Evolutionary conservation across 345 rosid genomes (phyloP).

Genomic region (Capsella bursapastoris): DNA sequence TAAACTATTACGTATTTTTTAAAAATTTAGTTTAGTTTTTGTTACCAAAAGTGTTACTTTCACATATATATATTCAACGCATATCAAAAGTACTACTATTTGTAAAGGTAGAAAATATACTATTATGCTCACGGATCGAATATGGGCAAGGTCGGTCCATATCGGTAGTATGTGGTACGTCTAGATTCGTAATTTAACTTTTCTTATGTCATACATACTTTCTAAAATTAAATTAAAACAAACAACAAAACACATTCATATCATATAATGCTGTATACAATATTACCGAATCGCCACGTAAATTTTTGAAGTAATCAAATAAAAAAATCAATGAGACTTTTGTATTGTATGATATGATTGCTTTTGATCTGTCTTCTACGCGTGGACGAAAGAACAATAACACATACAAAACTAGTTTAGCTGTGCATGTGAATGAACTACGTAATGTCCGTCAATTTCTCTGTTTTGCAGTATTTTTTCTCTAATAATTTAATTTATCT

Average conservation of each 20-base stretch:
- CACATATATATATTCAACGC: too few relatives aligned
- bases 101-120: too few relatives aligned
- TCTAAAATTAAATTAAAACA: background rate
- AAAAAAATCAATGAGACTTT: background rate
- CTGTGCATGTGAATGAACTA: conserved; percentile 44
- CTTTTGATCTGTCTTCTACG: conserved; percentile 33
- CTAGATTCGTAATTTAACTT: too few relatives aligned
- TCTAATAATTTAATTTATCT: conserved; percentile 22
- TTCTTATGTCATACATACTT: background rate
- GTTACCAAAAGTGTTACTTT: too few relatives aligned
- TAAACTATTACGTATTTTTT: too few relatives aligned
- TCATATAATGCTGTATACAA: background rate
- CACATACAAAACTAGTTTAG: conserved; percentile 15
- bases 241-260: background rate
- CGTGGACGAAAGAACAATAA: conserved; percentile 35
- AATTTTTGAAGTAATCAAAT: background rate
- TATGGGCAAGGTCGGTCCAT: too few relatives aligned
- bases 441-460: conserved; percentile 42
- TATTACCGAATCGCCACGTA: conserved; percentile 21
- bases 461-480: background rate
- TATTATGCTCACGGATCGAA: too few relatives aligned
- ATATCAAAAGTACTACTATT: too few relatives aligned
- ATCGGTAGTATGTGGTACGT: too few relatives aligned
- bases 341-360: background rate
- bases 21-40: too few relatives aligned